Base-by-base conservation (phyloP, 371 early-diverging fungal genomes). In the Chytridium lagenaria region DNA sequence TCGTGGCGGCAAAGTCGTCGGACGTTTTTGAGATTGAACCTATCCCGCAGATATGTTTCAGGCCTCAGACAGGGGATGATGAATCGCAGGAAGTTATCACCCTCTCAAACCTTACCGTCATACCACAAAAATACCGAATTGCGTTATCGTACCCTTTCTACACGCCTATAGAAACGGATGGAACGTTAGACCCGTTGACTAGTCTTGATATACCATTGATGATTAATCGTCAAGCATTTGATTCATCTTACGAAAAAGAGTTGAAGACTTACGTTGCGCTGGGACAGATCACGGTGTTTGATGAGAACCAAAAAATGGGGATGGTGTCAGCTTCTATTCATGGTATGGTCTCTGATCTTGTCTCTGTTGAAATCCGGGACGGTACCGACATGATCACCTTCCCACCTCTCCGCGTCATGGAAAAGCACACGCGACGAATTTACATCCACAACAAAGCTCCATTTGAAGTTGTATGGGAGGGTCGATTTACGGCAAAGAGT, bases 281-380 rank as follows among this genome's bases (percentile, higher is more conserved):
- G 12, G 88, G 88, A 0, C 74, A 77, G 50, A 68, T 87, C 1
- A 69, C 80, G 2, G 80, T 81, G n/a, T 75, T 85, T 38, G 86
- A 85, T 66, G 77, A 71, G 2, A 50, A 78, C 28, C 67, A 59
- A 2, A 64, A 69, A 1, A 67, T 50, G 3, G 84, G 82, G 31
- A 76, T 82, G 70, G 78, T 79, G 0, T 74, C 79, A 2, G 63
- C 70, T 1, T 72, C 71, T 22, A 55, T 86, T 7, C 49, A 69
- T 40, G 87, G 84, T 0, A 49, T 77, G 7, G 31, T 78, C 7
- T 74, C 77, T 26, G 74, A 84, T 44, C 67, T 84, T 0, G 70
- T 83, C 2, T 63, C 69, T 0, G 38, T 79, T 1, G 82, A 82
- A 51, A 38, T 77, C 2, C 68, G 84, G 2, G 67, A 75, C 26